These are phyloP conservation scores for Pinus albicaulis DNA, from an alignment of 75 land plant genomes.

Conservation along the genomic window DNA sequence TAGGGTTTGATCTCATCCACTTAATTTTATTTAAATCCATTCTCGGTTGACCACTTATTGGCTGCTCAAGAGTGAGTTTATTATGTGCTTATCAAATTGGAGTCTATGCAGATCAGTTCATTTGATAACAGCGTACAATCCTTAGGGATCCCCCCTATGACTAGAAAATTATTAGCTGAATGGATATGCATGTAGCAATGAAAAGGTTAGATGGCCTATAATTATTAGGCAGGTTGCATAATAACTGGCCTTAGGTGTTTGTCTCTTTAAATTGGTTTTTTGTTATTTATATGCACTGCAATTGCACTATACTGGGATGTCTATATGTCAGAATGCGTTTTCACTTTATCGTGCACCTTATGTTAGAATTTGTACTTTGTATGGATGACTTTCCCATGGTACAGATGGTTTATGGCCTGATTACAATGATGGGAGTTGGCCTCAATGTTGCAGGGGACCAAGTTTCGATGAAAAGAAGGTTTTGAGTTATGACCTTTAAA, in stretches of 20 bases:
- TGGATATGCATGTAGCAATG: too few species aligned
- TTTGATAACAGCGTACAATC: too few species aligned
- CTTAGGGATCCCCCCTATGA: too few species aligned
- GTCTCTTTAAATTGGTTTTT: neutral
- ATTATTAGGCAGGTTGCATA: too few species aligned
- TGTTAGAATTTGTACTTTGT: neutral
- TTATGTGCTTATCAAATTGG: too few species aligned
- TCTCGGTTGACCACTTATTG: too few species aligned
- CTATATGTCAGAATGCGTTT: neutral
- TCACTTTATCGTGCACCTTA: neutral
- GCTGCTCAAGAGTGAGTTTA: too few species aligned
- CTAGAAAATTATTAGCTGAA: too few species aligned
- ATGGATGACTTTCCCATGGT: neutral
- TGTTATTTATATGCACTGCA: neutral
- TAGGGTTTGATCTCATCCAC: too few species aligned
- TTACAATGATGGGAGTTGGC: conserved; percentile 78
- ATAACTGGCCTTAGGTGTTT: neutral
- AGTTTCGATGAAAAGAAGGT: conserved; percentile 60
- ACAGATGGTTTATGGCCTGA: conserved; percentile 83
- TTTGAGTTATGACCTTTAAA: neutral
- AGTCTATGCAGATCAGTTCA: too few species aligned
- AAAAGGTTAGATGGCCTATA: too few species aligned
- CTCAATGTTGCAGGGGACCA: conserved; percentile 51
- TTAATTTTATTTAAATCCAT: too few species aligned
- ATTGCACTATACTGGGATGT: neutral